Evolutionary conservation across 2,329 filamentous ascomycete species (phyloP).

Genomic region (Trichoderma sp.): DNA sequence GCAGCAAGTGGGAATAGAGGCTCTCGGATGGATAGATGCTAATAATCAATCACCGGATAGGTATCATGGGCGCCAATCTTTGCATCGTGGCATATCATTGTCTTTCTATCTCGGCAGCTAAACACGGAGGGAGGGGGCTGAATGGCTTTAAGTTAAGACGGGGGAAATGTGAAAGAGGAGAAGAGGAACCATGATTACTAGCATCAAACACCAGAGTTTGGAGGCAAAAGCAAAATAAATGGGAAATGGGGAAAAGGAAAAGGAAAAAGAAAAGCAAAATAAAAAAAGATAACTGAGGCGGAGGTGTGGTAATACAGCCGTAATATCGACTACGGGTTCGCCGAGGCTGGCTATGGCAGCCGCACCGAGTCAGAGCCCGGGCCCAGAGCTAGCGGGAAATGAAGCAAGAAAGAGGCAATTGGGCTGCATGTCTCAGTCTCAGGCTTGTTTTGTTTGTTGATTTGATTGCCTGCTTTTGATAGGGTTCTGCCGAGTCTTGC

Average conservation of each 20-base stretch:
- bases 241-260: background rate
- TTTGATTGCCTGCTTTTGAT: background rate
- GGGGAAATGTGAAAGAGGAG: background rate
- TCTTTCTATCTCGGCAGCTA: background rate
- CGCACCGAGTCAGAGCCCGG: conserved; percentile 2
- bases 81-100: conserved; percentile 1
- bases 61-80: background rate
- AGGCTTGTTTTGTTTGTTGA: background rate
- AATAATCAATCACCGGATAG: background rate
- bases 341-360: background rate
- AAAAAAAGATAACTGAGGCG: background rate
- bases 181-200: background rate
- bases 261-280: background rate
- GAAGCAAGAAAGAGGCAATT: background rate
- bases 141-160: background rate
- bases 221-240: background rate
- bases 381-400: background rate
- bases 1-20: background rate
- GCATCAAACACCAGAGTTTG: background rate
- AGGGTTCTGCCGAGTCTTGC: background rate
- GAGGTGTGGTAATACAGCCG: conserved; percentile 9
- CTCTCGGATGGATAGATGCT: background rate
- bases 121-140: background rate
- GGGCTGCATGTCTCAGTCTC: background rate
- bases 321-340: background rate